Evolutionary conservation across 2,329 filamentous ascomycete species (phyloP).

Genomic region (Arthrocladium fulminans): DNA sequence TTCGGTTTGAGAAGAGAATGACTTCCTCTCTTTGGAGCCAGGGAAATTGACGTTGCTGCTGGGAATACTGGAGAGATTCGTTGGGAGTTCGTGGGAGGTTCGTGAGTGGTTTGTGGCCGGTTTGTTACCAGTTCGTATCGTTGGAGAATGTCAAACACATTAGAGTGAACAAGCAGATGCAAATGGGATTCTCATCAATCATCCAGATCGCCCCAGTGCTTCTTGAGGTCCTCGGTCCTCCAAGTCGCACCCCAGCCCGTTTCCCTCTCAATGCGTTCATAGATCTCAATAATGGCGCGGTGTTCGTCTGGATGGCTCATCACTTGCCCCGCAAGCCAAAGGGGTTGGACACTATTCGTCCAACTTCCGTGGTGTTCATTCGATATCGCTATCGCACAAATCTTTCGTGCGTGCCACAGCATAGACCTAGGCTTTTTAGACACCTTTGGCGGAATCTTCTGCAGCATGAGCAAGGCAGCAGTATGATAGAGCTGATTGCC

Average conservation of each 20-base stretch:
- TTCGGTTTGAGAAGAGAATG: no score
- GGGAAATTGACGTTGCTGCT: no score
- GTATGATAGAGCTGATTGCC: slow-evolving; percentile 52
- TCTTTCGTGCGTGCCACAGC: slow-evolving; percentile 47
- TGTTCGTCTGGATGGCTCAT: slow-evolving; percentile 43
- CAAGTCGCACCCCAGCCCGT: slow-evolving; percentile 48
- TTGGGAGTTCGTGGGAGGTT: no score
- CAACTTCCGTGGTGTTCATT: slow-evolving; percentile 49
- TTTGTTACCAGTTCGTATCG: no score
- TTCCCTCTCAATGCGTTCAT: slow-evolving; percentile 43
- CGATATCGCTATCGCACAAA: slow-evolving; percentile 48
- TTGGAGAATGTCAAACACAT: no score
- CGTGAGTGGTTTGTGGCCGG: no score
- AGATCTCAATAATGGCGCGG: slow-evolving; percentile 31
- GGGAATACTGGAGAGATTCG: no score
- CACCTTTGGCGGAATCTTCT: slow-evolving; percentile 33
- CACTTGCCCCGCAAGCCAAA: slow-evolving; percentile 48
- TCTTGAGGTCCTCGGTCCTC: slow-evolving; percentile 44
- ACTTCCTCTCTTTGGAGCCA: no score
- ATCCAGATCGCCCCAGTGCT: slow-evolving; percentile 45
- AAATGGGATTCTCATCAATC: no score
- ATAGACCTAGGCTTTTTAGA: slow-evolving; percentile 28
- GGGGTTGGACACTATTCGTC: slow-evolving; percentile 50
- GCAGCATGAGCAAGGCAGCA: slow-evolving; percentile 44
- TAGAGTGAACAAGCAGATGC: no score